A percentile compares a stretch with the other conserved stretches of the same genome.
These are phyloP conservation scores for Phaffia australis DNA, from an alignment of 768 basidiomycete genomes.

Conservation along the genomic window DNA sequence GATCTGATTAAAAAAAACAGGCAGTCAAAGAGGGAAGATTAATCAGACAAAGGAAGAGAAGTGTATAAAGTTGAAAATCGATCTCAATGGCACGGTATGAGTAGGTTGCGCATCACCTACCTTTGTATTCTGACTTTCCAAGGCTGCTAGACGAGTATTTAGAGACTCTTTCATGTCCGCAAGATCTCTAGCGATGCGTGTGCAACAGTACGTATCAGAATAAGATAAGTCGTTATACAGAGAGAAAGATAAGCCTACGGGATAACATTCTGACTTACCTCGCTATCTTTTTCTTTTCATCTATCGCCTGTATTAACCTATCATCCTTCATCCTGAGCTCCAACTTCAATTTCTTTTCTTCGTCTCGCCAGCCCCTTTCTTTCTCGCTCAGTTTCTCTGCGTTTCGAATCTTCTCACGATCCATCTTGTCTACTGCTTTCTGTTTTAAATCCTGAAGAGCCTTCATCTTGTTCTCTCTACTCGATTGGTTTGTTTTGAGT, in stretches of 20 bases:
- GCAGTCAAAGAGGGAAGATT: no score
- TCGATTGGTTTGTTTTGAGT: background rate
- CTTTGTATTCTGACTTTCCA: background rate
- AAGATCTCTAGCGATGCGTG: background rate
- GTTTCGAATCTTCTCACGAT: slow-evolving; percentile 1
- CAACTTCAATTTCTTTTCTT: slow-evolving; percentile 1
- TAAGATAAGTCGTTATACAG: background rate
- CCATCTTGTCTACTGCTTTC: slow-evolving; percentile 6
- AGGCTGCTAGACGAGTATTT: background rate
- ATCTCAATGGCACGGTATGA: no score
- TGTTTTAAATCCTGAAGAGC: background rate
- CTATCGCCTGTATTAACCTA: background rate
- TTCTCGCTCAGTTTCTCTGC: background rate
- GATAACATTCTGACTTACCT: background rate
- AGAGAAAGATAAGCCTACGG: no score
- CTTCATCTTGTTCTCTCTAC: background rate
- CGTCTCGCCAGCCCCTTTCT: slow-evolving; percentile 1
- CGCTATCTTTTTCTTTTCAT: background rate
- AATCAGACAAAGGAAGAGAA: no score
- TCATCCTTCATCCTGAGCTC: slow-evolving; percentile 3
- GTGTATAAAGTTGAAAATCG: no score
- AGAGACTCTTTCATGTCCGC: background rate
- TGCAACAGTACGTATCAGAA: background rate
- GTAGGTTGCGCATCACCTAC: background rate
- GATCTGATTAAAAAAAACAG: no score